Percentiles rank a stretch among this genome's conserved stretches.
These are phyloP conservation scores for Talaromyces nanjingensis DNA, from an alignment of 495 filamentous ascomycete genomes.

Conservation along the genomic window DNA sequence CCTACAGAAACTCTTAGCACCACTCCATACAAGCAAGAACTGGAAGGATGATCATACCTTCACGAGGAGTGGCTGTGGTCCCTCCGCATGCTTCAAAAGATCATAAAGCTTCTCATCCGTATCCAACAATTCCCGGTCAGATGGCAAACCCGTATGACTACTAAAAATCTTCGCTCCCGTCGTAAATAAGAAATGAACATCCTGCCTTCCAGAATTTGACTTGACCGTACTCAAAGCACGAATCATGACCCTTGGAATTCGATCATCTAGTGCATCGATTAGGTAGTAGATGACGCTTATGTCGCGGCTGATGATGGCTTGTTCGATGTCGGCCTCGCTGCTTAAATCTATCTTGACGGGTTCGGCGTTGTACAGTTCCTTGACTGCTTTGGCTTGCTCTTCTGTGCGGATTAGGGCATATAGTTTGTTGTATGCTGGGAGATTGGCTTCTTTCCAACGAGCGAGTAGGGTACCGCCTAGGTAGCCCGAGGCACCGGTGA, in stretches of 20 bases:
- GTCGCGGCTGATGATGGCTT: conserved; percentile 28
- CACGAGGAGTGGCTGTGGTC: conserved; percentile 7
- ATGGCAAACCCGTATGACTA: conserved; percentile 20
- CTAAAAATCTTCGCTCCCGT: conserved; percentile 31
- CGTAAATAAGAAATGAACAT: conserved; percentile 40
- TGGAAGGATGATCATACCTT: conserved; percentile 8
- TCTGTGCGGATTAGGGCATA: conserved; percentile 37
- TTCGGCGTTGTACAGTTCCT: conserved; percentile 31
- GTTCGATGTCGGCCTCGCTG: conserved; percentile 19
- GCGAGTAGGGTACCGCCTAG: conserved; percentile 43
- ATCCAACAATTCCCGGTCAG: conserved; percentile 30
- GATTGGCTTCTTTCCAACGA: conserved; percentile 21
- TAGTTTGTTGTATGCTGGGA: conserved; percentile 32
- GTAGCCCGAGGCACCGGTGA: conserved; percentile 47
- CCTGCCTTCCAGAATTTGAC: conserved; percentile 21
- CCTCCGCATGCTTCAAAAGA: conserved; percentile 24
- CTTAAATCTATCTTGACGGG: conserved; percentile 27
- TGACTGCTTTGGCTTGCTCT: conserved; percentile 33
- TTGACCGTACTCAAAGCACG: conserved; percentile 34
- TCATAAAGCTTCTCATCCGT: conserved; percentile 34
- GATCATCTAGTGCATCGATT: conserved; percentile 21
- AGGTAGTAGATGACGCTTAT: conserved; percentile 40
- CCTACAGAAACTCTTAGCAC: conserved; percentile 17
- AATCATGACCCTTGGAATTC: conserved; percentile 26
- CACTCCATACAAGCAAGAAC: not conserved